A percentile compares a stretch with the other conserved stretches of the same genome.
phyloP scores from a whole-genome alignment of 306 rosid genomes.

The Casuarina cunninghamiana region DNA sequence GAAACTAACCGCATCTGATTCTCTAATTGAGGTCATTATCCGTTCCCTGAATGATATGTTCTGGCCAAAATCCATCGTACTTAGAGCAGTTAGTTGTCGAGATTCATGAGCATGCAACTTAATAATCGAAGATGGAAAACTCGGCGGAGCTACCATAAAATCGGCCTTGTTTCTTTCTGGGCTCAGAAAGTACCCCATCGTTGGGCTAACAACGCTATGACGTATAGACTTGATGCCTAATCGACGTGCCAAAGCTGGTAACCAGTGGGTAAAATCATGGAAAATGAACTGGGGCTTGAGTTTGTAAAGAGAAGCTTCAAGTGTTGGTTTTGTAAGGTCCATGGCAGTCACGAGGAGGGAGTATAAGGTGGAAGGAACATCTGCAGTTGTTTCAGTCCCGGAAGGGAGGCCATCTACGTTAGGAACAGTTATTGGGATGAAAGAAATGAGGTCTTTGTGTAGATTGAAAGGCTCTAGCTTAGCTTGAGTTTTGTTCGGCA shows the following conservation, averaged over 20 bases:
- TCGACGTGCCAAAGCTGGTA: background rate
- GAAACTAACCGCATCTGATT: conserved; percentile 50
- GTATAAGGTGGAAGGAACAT: conserved; percentile 30
- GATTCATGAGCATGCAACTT: no score
- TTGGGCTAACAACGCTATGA: conserved; percentile 20
- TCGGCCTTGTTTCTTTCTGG: background rate
- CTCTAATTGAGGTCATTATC: conserved; percentile 10
- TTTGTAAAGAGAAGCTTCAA: background rate
- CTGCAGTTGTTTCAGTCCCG: conserved; percentile 34
- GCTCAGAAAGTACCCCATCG: background rate
- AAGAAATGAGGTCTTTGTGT: conserved; percentile 25
- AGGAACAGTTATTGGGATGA: conserved; percentile 31
- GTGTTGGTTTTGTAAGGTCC: conserved; percentile 19
- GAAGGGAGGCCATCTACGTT: conserved; percentile 37
- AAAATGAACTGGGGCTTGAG: conserved; percentile 22
- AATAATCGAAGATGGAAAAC: no score
- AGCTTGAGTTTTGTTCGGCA: conserved; percentile 19
- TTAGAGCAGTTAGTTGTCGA: no score
- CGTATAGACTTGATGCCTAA: conserved; percentile 29
- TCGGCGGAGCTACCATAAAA: no score
- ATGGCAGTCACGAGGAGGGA: conserved; percentile 34
- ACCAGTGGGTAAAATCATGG: conserved; percentile 34
- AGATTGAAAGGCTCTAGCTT: conserved; percentile 30
- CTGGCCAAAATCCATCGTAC: conserved; percentile 24
- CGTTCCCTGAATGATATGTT: conserved; percentile 36